phyloP scores from a whole-genome alignment of 306 rosid species.

The Prunus armeniaca region DNA sequence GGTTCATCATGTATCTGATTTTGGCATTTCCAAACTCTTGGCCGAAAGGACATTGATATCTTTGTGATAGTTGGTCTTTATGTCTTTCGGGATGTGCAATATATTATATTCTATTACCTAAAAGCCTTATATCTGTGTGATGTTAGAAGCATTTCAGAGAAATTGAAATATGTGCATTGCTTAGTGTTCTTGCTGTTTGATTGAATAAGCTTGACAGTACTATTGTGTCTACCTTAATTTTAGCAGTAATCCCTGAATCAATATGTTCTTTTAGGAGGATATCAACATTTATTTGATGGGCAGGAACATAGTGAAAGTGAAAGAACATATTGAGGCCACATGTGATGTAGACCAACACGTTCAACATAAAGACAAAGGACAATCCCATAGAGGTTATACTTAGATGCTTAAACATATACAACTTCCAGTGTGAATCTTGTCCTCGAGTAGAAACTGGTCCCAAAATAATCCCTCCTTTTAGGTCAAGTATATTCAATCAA shows the following conservation, averaged over 20 bases:
- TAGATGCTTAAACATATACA: neutral
- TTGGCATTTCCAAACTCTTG: slow-evolving; percentile 35
- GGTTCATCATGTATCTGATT: slow-evolving; percentile 33
- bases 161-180: neutral
- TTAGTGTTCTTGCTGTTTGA: neutral
- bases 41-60: slow-evolving; percentile 19
- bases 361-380: neutral
- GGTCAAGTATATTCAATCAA: neutral
- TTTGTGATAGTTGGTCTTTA: no score
- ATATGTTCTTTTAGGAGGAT: neutral
- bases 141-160: neutral
- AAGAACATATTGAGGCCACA: neutral
- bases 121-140: neutral
- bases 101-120: no score
- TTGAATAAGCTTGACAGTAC: neutral
- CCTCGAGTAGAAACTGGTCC: neutral
- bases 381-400: neutral
- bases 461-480: neutral
- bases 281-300: neutral
- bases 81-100: no score
- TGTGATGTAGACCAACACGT: neutral
- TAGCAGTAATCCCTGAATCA: neutral
- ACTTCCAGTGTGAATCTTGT: neutral
- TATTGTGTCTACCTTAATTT: neutral
- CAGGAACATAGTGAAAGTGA: neutral